Evolutionary conservation across 2,329 filamentous ascomycete species (phyloP).

Genomic region (Alternaria triticimaculans): DNA sequence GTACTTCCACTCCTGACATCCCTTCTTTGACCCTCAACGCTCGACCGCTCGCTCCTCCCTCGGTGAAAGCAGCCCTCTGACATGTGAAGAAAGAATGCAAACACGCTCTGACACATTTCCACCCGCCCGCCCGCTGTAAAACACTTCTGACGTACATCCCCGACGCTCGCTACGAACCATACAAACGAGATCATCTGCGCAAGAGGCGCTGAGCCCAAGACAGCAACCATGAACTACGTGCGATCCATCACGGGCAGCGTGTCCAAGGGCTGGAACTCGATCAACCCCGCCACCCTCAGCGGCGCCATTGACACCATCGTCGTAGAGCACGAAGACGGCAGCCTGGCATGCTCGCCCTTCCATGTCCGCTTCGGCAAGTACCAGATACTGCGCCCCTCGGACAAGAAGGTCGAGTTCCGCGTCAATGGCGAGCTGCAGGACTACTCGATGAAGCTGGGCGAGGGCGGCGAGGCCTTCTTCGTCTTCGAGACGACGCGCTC

Average conservation of each 20-base stretch:
- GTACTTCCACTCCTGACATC: not conserved
- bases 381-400: constrained; percentile 88
- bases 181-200: not conserved
- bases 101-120: not conserved
- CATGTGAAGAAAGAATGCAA: constrained; percentile 14
- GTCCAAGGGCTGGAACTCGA: constrained; percentile 98
- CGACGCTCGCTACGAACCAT: not conserved
- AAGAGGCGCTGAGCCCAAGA: constrained; percentile 10
- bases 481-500: constrained; percentile 94
- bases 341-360: constrained; percentile 90
- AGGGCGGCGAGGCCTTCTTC: constrained; percentile 98
- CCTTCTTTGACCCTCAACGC: not conserved
- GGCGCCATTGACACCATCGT: constrained; percentile 99
- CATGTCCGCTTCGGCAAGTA: constrained; percentile 99
- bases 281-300: constrained; percentile 96
- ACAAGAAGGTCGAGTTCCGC: constrained; percentile 98
- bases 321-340: constrained; percentile 91
- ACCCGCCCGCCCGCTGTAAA: not conserved
- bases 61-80: constrained; percentile 5
- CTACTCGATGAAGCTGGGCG: constrained; percentile 97
- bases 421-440: constrained; percentile 92
- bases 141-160: constrained; percentile 6
- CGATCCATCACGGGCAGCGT: constrained; percentile 93
- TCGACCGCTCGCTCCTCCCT: not conserved
- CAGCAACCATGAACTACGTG: constrained; percentile 88